phyloP scores from a whole-genome alignment of 2,329 filamentous ascomycete species.

The Daldinia sp. region DNA sequence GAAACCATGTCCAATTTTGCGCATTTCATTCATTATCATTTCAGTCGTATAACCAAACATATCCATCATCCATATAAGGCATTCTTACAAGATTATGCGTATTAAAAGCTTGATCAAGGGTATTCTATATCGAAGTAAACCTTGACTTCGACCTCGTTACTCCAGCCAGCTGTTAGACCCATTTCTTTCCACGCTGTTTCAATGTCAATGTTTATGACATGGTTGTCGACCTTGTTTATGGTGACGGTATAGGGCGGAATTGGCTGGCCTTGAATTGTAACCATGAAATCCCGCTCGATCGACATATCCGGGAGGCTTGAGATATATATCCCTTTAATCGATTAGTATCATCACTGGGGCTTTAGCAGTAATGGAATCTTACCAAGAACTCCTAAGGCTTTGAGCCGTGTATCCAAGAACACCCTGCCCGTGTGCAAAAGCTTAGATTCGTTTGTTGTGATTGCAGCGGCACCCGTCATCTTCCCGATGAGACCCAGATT shows the following conservation, averaged over 20 bases:
- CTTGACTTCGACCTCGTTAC: constrained; percentile 79
- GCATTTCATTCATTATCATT: constrained; percentile 12
- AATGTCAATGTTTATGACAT: constrained; percentile 80
- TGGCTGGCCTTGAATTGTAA: constrained; percentile 75
- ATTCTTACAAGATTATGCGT: background rate
- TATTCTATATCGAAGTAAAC: constrained; percentile 60
- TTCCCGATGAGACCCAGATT: constrained; percentile 83
- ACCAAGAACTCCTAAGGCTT: constrained; percentile 80
- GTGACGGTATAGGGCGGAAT: constrained; percentile 73
- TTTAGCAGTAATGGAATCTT: constrained; percentile 40
- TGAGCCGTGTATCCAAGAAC: constrained; percentile 73
- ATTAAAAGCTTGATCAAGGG: constrained; percentile 22
- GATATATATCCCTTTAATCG: constrained; percentile 74
- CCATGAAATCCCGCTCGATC: constrained; percentile 73
- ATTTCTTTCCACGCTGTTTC: constrained; percentile 80
- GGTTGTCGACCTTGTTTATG: constrained; percentile 58
- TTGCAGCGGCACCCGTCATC: constrained; percentile 87
- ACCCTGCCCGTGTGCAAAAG: constrained; percentile 65
- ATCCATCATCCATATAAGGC: background rate
- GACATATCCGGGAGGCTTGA: constrained; percentile 69
- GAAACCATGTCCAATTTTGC: background rate
- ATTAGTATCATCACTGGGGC: constrained; percentile 15
- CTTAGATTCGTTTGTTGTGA: constrained; percentile 69
- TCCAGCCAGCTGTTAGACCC: constrained; percentile 74
- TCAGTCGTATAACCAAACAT: background rate